Evolutionary conservation across 352 stramenopile species (phyloP).

Genomic region (Blastocystis sp.): DNA sequence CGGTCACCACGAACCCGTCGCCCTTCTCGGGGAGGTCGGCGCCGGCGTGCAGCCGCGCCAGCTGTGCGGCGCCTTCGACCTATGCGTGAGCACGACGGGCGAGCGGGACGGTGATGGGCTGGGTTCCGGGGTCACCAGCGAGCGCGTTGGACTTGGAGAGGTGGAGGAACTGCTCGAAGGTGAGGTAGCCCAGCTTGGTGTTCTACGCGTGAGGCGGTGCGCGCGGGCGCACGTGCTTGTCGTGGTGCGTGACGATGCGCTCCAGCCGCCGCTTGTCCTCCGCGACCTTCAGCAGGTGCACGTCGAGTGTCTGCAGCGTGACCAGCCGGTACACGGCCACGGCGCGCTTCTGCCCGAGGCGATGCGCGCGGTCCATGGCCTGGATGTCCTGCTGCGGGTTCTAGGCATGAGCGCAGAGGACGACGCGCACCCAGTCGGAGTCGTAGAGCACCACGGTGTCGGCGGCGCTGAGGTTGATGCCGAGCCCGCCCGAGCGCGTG

Average conservation of each 20-base stretch:
- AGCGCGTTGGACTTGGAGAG: slow-evolving; percentile 21
- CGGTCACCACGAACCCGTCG: slow-evolving; percentile 25
- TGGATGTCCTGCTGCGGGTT: slow-evolving; percentile 93
- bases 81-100: neutral
- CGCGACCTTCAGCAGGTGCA: slow-evolving; percentile 63
- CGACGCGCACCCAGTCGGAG: slow-evolving; percentile 84
- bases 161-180: slow-evolving; percentile 52
- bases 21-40: neutral
- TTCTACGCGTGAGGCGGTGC: neutral
- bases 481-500: slow-evolving; percentile 91
- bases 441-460: slow-evolving; percentile 99
- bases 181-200: slow-evolving; percentile 15
- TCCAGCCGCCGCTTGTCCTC: slow-evolving; percentile 63
- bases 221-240: neutral
- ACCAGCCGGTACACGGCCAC: slow-evolving; percentile 69
- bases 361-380: slow-evolving; percentile 84
- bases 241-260: slow-evolving; percentile 67
- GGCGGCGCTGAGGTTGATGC: slow-evolving; percentile 93
- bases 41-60: slow-evolving; percentile 15
- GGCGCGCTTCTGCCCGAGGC: slow-evolving; percentile 78
- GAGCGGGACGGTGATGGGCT: slow-evolving; percentile 20
- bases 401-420: neutral
- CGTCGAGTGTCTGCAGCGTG: slow-evolving; percentile 47
- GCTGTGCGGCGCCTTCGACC: neutral
- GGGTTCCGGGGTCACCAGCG: slow-evolving; percentile 20